phyloP scores from a whole-genome alignment of 2,329 filamentous ascomycete species.

The Ceratocystis variospora region DNA sequence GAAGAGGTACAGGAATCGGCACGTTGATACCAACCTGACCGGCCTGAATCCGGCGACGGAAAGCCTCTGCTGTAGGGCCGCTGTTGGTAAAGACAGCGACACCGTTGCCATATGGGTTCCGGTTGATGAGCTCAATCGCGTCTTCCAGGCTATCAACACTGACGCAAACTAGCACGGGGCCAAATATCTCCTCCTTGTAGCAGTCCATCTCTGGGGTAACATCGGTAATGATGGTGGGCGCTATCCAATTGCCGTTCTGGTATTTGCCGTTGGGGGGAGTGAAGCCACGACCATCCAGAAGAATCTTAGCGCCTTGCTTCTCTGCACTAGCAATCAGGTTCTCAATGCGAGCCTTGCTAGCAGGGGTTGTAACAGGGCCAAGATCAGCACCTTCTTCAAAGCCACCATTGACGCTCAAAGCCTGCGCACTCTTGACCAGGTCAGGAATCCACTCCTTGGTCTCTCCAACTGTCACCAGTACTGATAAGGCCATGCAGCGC shows the following conservation, averaged over 20 bases:
- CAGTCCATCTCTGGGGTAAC: conserved; percentile 71
- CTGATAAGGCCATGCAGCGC: conserved; percentile 76
- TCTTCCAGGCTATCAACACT: conserved; percentile 67
- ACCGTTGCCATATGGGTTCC: conserved; percentile 77
- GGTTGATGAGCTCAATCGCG: conserved; percentile 68
- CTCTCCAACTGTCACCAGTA: conserved; percentile 70
- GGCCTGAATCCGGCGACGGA: conserved; percentile 69
- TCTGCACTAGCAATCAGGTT: conserved; percentile 61
- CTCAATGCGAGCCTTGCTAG: conserved; percentile 69
- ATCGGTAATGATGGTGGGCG: conserved; percentile 68
- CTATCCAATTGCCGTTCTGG: conserved; percentile 62
- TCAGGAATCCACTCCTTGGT: conserved; percentile 72
- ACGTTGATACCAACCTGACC: conserved; percentile 81
- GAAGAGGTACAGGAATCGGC: conserved; percentile 57
- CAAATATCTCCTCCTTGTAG: conserved; percentile 77
- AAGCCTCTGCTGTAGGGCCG: conserved; percentile 61
- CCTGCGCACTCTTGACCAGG: conserved; percentile 60
- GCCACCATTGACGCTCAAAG: conserved; percentile 61
- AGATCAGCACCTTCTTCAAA: conserved; percentile 71
- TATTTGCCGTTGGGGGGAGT: conserved; percentile 53
- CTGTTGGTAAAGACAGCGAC: conserved; percentile 72
- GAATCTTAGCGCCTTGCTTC: conserved; percentile 64
- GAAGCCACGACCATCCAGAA: conserved; percentile 67
- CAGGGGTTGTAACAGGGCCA: conserved; percentile 66
- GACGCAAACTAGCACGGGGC: conserved; percentile 68